A percentile compares a stretch with the other conserved stretches of the same genome.
Conservation (phyloP, 2,329 filamentous ascomycete genomes). For the Colletotrichum salicis region DNA sequence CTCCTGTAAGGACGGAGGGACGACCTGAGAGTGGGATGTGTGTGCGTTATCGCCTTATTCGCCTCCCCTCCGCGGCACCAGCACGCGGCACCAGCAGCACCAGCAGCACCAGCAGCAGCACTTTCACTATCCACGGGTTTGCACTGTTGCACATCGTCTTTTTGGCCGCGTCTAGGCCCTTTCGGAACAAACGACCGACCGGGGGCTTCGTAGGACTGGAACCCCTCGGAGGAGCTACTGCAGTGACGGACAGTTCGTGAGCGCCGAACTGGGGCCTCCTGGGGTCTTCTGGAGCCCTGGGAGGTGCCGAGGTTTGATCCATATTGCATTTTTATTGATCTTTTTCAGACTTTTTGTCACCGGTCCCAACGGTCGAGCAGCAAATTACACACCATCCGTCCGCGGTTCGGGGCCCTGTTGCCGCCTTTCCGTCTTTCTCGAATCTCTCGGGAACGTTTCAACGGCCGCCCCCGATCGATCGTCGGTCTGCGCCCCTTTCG, state of each 20-base stretch:
- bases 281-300: background rate
- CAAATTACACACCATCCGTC: background rate
- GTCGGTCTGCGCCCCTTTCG: background rate
- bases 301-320: background rate
- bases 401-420: background rate
- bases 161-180: constrained; percentile 12
- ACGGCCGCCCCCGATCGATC: background rate
- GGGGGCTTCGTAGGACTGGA: constrained; percentile 12
- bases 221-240: constrained; percentile 8
- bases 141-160: background rate
- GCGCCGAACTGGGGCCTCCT: background rate
- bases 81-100: background rate
- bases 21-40: background rate
- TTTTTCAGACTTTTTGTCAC: background rate
- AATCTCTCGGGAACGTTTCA: background rate
- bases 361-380: constrained; percentile 1
- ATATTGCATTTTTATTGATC: constrained; percentile 4
- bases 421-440: background rate
- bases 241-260: background rate
- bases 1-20: background rate
- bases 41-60: background rate
- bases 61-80: background rate
- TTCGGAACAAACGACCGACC: constrained; percentile 17
- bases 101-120: background rate
- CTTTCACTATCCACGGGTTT: background rate